Evolutionary conservation across 306 rosid genomes (phyloP).

Genomic region (Trichosanthes truncata): DNA sequence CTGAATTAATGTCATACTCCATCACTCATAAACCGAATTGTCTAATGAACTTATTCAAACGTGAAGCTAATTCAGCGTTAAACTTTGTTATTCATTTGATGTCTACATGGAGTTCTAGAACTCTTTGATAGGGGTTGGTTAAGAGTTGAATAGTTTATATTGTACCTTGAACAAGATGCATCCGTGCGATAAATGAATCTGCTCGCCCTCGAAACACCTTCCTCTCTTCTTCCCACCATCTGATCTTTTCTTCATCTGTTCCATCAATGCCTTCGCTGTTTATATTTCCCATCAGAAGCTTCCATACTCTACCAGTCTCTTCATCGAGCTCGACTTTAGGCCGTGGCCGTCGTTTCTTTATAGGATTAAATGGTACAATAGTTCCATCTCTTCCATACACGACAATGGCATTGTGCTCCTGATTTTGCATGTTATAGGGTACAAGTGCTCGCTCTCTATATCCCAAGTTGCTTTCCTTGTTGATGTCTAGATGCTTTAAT

Average conservation of each 20-base stretch:
- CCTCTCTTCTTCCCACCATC: constrained; percentile 98
- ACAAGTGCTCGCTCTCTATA: constrained; percentile 35
- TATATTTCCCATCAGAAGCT: constrained; percentile 75
- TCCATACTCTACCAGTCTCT: constrained; percentile 93
- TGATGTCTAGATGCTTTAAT: constrained; percentile 45
- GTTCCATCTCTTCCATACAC: constrained; percentile 42
- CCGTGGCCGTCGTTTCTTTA: constrained; percentile 60
- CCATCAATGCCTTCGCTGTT: constrained; percentile 89
- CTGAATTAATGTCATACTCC: neutral
- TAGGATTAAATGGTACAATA: constrained; percentile 47
- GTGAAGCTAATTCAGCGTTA: neutral
- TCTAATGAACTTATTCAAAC: neutral
- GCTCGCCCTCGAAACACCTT: constrained; percentile 82
- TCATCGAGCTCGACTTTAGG: constrained; percentile 90
- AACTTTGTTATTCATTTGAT: neutral
- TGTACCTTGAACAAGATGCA: constrained; percentile 99
- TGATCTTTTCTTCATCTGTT: constrained; percentile 66
- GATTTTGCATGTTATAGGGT: constrained; percentile 32
- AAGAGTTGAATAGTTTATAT: neutral
- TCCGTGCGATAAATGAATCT: constrained; percentile 87
- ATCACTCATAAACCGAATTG: neutral
- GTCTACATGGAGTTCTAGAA: neutral
- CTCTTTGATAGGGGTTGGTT: neutral
- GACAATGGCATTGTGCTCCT: constrained; percentile 33
- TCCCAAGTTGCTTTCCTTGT: constrained; percentile 35